Evolutionary conservation across 768 basidiomycete genomes (phyloP).

Genomic region (Mycena venus): DNA sequence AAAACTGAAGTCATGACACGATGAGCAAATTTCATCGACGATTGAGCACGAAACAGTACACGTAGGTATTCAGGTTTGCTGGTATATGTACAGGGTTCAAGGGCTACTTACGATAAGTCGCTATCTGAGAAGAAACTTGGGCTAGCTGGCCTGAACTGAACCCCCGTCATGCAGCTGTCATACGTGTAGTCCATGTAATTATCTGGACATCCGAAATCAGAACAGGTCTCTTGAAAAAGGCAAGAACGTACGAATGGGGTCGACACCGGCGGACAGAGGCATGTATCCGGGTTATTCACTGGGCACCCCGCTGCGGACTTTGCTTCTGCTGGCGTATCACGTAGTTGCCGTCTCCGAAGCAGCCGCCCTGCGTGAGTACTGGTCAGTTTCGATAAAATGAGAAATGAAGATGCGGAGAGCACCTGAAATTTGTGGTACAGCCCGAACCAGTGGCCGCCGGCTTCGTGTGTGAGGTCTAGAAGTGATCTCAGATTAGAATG

Average conservation of each 20-base stretch:
- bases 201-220: slow-evolving; percentile 36
- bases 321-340: slow-evolving; percentile 48
- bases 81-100: background rate
- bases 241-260: slow-evolving; percentile 48
- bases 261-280: slow-evolving; percentile 40
- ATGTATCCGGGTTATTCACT: slow-evolving; percentile 11
- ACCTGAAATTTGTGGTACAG: slow-evolving; percentile 73
- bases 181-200: slow-evolving; percentile 70
- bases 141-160: slow-evolving; percentile 60
- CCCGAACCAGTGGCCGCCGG: slow-evolving; percentile 74
- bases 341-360: slow-evolving; percentile 40
- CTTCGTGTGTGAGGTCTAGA: slow-evolving; percentile 68
- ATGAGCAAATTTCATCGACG: no score
- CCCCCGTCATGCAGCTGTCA: slow-evolving; percentile 63
- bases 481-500: background rate
- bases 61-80: background rate
- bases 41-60: no score
- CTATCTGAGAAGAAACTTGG: background rate
- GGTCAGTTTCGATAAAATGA: slow-evolving; percentile 50
- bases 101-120: background rate
- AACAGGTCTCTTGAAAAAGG: background rate
- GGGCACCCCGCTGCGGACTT: slow-evolving; percentile 49
- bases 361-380: slow-evolving; percentile 50
- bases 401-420: slow-evolving; percentile 40
- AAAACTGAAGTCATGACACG: no score